phyloP scores from a whole-genome alignment of 805 yeast species.

The Myxozyma geophila region DNA sequence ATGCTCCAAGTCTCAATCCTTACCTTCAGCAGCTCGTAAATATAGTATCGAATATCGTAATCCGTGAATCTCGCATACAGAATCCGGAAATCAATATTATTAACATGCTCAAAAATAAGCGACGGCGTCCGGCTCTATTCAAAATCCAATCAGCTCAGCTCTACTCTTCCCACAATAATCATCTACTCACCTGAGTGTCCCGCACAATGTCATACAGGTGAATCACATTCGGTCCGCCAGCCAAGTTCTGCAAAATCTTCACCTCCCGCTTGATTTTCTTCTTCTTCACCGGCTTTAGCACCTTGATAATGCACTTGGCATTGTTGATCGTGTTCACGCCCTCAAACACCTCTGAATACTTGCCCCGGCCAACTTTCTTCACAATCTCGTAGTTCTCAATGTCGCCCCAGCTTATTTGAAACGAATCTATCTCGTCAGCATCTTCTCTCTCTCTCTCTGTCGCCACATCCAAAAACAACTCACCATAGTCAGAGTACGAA shows the following conservation, averaged over 20 bases:
- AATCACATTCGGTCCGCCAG: conserved; percentile 83
- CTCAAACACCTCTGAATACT: conserved; percentile 92
- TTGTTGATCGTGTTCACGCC: conserved; percentile 73
- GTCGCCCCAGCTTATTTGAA: conserved; percentile 64
- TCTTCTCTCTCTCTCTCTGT: background rate
- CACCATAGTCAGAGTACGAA: conserved; percentile 82
- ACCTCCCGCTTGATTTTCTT: conserved; percentile 91
- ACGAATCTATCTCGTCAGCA: conserved; percentile 49
- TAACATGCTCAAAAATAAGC: conserved; percentile 79
- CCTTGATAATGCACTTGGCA: conserved; percentile 78
- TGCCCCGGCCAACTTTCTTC: conserved; percentile 87
- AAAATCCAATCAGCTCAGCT: background rate
- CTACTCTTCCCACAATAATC: background rate
- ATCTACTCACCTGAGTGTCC: conserved; percentile 58
- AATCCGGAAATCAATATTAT: conserved; percentile 80
- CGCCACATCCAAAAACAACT: conserved; percentile 11
- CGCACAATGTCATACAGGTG: conserved; percentile 78
- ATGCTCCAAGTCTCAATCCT: background rate
- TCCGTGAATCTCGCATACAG: conserved; percentile 79
- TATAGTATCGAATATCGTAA: conserved; percentile 78
- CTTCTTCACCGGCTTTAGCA: conserved; percentile 88
- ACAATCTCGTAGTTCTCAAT: conserved; percentile 73
- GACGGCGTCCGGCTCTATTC: conserved; percentile 73
- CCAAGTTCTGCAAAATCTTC: conserved; percentile 79
- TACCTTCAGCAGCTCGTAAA: conserved; percentile 68